These are phyloP conservation scores for Umbelopsis sp. DNA, from an alignment of 192 early-diverging fungal genomes.

Conservation along the genomic window DNA sequence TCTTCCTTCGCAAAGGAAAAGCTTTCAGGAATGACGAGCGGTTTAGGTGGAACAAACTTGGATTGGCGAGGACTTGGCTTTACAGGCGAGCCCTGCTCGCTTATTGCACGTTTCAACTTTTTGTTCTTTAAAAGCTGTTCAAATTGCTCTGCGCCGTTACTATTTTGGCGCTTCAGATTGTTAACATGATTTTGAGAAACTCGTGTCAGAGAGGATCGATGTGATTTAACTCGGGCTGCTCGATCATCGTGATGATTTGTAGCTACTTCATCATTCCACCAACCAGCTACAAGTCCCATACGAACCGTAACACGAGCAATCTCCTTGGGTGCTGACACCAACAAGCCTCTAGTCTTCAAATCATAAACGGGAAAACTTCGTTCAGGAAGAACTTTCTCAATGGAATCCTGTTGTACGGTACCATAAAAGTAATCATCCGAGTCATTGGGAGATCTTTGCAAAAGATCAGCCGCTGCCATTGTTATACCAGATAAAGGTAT, in stretches of 20 bases:
- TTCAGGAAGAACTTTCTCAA: constrained; percentile 18
- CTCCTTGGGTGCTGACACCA: constrained; percentile 21
- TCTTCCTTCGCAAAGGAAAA: constrained; percentile 3
- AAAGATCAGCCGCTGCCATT: not conserved
- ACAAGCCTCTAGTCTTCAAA: constrained; percentile 2
- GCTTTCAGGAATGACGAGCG: not conserved
- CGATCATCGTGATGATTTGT: not conserved
- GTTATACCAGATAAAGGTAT: not conserved
- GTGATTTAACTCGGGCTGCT: not conserved
- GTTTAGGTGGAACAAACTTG: constrained; percentile 1
- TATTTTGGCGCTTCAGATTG: not conserved
- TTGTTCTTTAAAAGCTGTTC: constrained; percentile 16
- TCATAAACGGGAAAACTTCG: constrained; percentile 30
- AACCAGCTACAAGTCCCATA: constrained; percentile 34
- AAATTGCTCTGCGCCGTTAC: constrained; percentile 15
- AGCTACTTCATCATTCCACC: constrained; percentile 25
- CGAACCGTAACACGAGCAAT: constrained; percentile 34
- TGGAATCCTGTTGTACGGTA: constrained; percentile 16
- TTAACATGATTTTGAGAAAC: not conserved
- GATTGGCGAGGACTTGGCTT: not conserved
- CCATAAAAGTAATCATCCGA: constrained; percentile 12
- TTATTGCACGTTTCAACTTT: constrained; percentile 13
- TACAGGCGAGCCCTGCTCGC: constrained; percentile 4
- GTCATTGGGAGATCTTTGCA: not conserved
- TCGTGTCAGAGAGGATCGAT: constrained; percentile 1